Base-by-base conservation (phyloP, 2,329 filamentous ascomycete species). In the Neofusicoccum parvum region DNA sequence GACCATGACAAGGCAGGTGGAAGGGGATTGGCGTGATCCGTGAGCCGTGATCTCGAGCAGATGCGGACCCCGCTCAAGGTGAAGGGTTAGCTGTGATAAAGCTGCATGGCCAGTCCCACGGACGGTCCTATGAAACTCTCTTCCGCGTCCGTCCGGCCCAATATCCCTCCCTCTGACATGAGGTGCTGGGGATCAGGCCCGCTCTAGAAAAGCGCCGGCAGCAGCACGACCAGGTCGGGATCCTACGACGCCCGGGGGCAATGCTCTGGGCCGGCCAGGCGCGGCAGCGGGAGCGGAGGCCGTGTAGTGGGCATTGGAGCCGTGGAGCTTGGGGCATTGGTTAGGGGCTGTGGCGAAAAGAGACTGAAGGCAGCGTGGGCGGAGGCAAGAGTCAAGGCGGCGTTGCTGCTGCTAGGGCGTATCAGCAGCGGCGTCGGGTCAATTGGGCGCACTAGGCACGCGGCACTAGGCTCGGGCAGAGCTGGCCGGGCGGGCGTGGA, bases 101-200 rank as follows among this genome's bases (percentile, higher is more conserved):
- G 72, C 67, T 76, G 76, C 76, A 78, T 77, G 73, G 68, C 72
- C 72, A 72, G 74, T 73, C 71, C 56, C 48, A 60, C 56, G 32
- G 56, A 23, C 41, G 32, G 67, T 72, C 75, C 75, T 76, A 69
- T 76, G 75, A 76, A 68, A 71, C 69, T 51, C 56, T 64, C 66
- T 77, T 68, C 74, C 74, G 75, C 72, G 71, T 69, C 27, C 32
- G 56, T 46, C 56, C 56, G 60, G 60, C 27, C 39, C 60, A 63
- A 41, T 45, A 53, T 63, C 45, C 60, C 39, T 63, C 43, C 43
- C 46, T 63, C 60, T 63, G 46, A 63, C 56, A 60, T 37, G 56
- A 53, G 50, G 15, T 53, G 34, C 50, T 53, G 50, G 50, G 50
- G 50, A 48, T 48, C 56, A 60, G 56, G 56, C 56, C 56, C 15